Percentiles rank a stretch among this genome's conserved stretches.
phyloP scores from a whole-genome alignment of 306 rosid species.

The Cicer arietinum region DNA sequence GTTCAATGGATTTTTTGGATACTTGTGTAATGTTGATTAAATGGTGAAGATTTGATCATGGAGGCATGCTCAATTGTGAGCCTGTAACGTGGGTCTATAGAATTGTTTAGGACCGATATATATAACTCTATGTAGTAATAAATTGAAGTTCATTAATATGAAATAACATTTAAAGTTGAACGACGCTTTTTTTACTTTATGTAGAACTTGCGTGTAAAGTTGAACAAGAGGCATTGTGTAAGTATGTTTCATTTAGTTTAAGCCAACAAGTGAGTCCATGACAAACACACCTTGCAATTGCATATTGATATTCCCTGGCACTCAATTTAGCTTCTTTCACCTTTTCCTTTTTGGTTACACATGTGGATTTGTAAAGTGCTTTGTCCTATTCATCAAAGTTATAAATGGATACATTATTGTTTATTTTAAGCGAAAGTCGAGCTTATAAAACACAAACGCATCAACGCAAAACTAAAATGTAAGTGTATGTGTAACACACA shows the following conservation, averaged over 20 bases:
- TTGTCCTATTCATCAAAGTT: slow-evolving; percentile 8
- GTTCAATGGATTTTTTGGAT: too few relatives aligned
- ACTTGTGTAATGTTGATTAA: too few relatives aligned
- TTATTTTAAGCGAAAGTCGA: neutral
- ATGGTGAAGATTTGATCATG: too few relatives aligned
- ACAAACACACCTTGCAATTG: slow-evolving; percentile 5
- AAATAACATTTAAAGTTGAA: neutral
- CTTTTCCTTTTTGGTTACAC: slow-evolving; percentile 2
- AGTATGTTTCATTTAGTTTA: slow-evolving; percentile 28
- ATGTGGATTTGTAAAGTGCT: slow-evolving; percentile 31
- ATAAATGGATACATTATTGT: neutral
- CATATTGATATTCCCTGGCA: neutral
- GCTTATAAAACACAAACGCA: neutral
- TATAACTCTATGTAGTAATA: too few relatives aligned
- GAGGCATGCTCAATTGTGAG: too few relatives aligned
- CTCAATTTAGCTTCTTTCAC: slow-evolving; percentile 29
- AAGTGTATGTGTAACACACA: too few relatives aligned
- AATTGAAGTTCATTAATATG: too few relatives aligned
- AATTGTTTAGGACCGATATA: too few relatives aligned
- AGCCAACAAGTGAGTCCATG: slow-evolving; percentile 22
- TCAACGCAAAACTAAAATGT: neutral
- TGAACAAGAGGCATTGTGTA: slow-evolving; percentile 4
- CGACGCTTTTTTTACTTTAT: neutral
- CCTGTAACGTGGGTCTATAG: too few relatives aligned
- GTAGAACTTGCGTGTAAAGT: slow-evolving; percentile 35